Evolutionary conservation across 805 yeast genomes (phyloP).

Genomic region (Yarrowia bubula): DNA sequence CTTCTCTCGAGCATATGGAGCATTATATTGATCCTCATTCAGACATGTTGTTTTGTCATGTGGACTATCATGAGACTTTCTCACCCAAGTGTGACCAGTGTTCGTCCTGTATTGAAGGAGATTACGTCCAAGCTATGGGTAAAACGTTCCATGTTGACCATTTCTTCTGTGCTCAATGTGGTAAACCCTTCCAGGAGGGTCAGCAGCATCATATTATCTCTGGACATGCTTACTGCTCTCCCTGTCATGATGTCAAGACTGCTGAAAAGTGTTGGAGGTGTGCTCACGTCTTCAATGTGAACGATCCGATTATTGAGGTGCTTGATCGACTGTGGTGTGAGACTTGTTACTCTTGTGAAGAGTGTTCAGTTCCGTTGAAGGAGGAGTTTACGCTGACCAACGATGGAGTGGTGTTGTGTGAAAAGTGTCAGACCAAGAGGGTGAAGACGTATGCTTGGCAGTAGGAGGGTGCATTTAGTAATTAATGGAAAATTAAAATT

Average conservation of each 20-base stretch:
- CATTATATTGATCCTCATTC: constrained; percentile 30
- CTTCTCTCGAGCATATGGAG: constrained; percentile 33
- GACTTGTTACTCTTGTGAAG: constrained; percentile 38
- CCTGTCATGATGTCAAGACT: constrained; percentile 34
- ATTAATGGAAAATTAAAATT: too few relatives aligned
- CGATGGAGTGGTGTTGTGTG: constrained; percentile 38
- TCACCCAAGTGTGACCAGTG: constrained; percentile 38
- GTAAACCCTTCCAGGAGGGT: constrained; percentile 31
- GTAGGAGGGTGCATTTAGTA: not conserved
- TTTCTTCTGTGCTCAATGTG: constrained; percentile 39
- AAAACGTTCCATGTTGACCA: constrained; percentile 38
- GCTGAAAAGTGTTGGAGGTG: constrained; percentile 40
- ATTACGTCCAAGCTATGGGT: constrained; percentile 37
- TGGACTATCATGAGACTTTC: constrained; percentile 39
- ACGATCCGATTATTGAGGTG: constrained; percentile 35
- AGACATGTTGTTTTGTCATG: constrained; percentile 36
- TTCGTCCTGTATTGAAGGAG: constrained; percentile 36
- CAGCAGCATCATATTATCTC: constrained; percentile 22
- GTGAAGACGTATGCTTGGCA: constrained; percentile 34
- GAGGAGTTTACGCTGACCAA: constrained; percentile 38
- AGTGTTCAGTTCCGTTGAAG: constrained; percentile 35
- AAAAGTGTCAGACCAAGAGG: constrained; percentile 33
- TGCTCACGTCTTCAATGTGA: constrained; percentile 30
- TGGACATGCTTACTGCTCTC: constrained; percentile 34
- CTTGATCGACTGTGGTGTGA: constrained; percentile 38